Evolutionary conservation across 495 filamentous ascomycete species (phyloP).

Genomic region (Trichocladium uniseriatum): DNA sequence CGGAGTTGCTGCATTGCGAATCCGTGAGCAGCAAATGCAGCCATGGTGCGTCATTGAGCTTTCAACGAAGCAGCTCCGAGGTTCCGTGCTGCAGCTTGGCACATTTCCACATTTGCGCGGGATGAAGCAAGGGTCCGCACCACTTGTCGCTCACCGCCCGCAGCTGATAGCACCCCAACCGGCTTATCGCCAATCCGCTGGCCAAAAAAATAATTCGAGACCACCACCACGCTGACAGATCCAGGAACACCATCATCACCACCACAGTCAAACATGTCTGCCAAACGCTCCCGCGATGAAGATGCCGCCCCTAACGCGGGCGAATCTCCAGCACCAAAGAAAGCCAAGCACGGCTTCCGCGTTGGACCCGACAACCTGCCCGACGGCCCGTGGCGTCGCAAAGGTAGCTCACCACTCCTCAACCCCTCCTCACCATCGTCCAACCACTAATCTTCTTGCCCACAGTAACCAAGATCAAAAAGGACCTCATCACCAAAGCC

Average conservation of each 20-base stretch:
- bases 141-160: background rate
- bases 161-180: background rate
- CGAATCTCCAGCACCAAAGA: conserved; percentile 27
- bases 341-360: conserved; percentile 45
- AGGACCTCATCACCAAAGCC: conserved; percentile 81
- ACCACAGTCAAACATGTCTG: conserved; percentile 43
- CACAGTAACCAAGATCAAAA: conserved; percentile 84
- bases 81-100: too few relatives aligned
- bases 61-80: too few relatives aligned
- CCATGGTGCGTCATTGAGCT: too few relatives aligned
- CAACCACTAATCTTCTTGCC: background rate
- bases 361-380: conserved; percentile 90
- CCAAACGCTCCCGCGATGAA: conserved; percentile 52
- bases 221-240: too few relatives aligned
- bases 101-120: too few relatives aligned
- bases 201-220: background rate
- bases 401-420: conserved; percentile 44
- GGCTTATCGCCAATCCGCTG: conserved; percentile 1
- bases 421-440: background rate
- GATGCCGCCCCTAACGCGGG: conserved; percentile 14
- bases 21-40: too few relatives aligned
- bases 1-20: too few relatives aligned
- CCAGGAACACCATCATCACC: background rate
- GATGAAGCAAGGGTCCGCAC: background rate
- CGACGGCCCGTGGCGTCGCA: conserved; percentile 83